Percentiles rank a stretch among this genome's conserved stretches.
Conservation (phyloP, 129 eudicot genomes). For the Cynara cardunculus region DNA sequence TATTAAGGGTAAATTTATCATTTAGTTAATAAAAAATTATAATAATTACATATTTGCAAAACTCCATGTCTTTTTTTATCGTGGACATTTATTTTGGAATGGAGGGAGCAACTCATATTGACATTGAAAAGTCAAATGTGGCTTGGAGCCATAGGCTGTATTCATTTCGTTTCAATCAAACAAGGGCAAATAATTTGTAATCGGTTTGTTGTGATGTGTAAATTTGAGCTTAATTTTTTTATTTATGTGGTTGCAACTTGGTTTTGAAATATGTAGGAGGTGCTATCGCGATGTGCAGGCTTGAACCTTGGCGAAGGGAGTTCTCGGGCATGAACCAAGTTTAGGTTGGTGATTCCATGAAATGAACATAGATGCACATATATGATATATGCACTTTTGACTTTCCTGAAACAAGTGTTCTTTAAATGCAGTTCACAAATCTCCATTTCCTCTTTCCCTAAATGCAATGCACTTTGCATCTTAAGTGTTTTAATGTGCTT, state of each 20-base stretch:
- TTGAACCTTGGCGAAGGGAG: slow-evolving; percentile 45
- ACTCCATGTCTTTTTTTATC: background rate
- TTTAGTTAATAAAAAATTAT: background rate
- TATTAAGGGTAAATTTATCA: background rate
- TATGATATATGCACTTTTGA: background rate
- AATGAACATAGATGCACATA: slow-evolving; percentile 17
- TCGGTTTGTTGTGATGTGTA: background rate
- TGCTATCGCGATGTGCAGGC: slow-evolving; percentile 41
- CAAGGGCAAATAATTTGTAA: background rate
- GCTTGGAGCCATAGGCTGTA: background rate
- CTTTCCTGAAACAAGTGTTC: background rate
- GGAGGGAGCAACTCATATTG: background rate
- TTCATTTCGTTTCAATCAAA: background rate
- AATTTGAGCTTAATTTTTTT: background rate
- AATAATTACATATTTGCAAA: background rate
- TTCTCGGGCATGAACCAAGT: slow-evolving; percentile 14
- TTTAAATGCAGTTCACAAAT: background rate
- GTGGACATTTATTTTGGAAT: background rate
- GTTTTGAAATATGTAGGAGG: slow-evolving; percentile 36
- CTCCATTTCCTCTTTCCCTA: background rate
- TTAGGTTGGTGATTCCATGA: slow-evolving; percentile 6
- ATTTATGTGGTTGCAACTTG: background rate
- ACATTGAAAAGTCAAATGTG: background rate
- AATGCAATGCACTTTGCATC: background rate
- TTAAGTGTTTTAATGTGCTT: background rate